These are phyloP conservation scores for Pythium brachiatum DNA, from an alignment of 352 stramenopile species.

Conservation along the genomic window DNA sequence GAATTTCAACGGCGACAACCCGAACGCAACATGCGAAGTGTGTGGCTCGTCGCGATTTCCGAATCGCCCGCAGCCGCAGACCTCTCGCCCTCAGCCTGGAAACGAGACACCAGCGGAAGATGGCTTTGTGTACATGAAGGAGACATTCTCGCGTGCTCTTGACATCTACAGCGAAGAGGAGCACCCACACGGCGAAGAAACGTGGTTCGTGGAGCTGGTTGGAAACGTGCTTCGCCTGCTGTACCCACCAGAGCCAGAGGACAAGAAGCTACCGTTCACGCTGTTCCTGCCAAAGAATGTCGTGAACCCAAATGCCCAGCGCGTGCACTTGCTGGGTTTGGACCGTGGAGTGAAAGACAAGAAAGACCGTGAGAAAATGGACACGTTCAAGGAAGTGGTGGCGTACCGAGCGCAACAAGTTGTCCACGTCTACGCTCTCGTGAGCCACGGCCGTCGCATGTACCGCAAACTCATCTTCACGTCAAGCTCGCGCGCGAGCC, in stretches of 20 bases:
- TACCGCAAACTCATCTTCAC: conserved; percentile 97
- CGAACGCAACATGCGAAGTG: conserved; percentile 72
- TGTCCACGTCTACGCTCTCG: conserved; percentile 96
- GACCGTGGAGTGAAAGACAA: conserved; percentile 74
- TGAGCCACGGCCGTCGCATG: conserved; percentile 95
- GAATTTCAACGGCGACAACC: conserved; percentile 87
- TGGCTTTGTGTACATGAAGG: conserved; percentile 60
- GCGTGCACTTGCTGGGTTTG: conserved; percentile 59
- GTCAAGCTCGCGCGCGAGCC: conserved; percentile 92
- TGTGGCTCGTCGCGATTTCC: conserved; percentile 51
- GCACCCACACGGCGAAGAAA: conserved; percentile 54
- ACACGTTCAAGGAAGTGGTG: conserved; percentile 98
- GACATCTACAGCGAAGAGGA: conserved; percentile 83
- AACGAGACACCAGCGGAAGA: conserved; percentile 24
- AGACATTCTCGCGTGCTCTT: conserved; percentile 63
- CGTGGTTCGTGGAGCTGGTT: conserved; percentile 77
- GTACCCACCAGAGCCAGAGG: conserved; percentile 71
- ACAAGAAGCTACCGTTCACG: conserved; percentile 79
- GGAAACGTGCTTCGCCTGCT: conserved; percentile 53
- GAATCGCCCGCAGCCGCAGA: conserved; percentile 21
- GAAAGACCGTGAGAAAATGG: conserved; percentile 67
- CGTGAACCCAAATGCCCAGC: conserved; percentile 37
- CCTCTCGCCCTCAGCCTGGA: conserved; percentile 19
- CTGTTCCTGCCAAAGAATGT: conserved; percentile 68
- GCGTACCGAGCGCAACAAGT: conserved; percentile 90